phyloP scores from a whole-genome alignment of 495 filamentous ascomycete genomes.

The Apodospora peruviana region DNA sequence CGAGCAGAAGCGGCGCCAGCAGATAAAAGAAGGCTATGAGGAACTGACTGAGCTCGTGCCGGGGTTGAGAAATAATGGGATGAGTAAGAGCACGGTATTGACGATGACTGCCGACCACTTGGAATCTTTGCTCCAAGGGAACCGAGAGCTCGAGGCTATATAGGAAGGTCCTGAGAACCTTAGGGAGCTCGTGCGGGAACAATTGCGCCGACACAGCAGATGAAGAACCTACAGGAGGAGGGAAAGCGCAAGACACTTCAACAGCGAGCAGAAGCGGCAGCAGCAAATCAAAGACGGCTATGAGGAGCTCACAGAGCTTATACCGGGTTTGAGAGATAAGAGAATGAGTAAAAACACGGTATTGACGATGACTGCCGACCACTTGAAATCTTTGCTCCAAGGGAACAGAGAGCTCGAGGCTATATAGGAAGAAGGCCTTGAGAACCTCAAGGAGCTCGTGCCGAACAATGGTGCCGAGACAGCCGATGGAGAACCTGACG shows the following conservation, averaged over 20 bases:
- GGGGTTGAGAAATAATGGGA: slow-evolving; percentile 58
- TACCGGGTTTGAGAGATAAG: slow-evolving; percentile 63
- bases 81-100: slow-evolving; percentile 76
- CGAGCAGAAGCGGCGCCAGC: slow-evolving; percentile 76
- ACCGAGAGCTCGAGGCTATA: slow-evolving; percentile 51
- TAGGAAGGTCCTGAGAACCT: too few relatives aligned
- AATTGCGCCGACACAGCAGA: slow-evolving; percentile 42
- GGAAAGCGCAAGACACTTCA: slow-evolving; percentile 85
- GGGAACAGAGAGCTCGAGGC: too few relatives aligned
- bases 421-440: slow-evolving; percentile 70
- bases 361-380: slow-evolving; percentile 64
- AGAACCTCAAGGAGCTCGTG: slow-evolving; percentile 64
- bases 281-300: slow-evolving; percentile 74
- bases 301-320: slow-evolving; percentile 62
- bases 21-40: slow-evolving; percentile 74
- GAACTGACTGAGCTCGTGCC: slow-evolving; percentile 68
- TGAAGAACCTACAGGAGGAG: slow-evolving; percentile 76
- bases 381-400: slow-evolving; percentile 62
- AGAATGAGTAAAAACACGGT: slow-evolving; percentile 77
- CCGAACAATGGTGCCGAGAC: slow-evolving; percentile 59
- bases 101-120: slow-evolving; percentile 67
- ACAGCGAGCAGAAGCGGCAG: slow-evolving; percentile 81
- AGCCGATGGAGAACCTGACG: slow-evolving; percentile 66
- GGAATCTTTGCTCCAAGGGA: slow-evolving; percentile 63
- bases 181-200: too few relatives aligned